These are phyloP conservation scores for Apiospora rasikravindrae DNA, from an alignment of 2,329 filamentous ascomycete species.

Conservation along the genomic window DNA sequence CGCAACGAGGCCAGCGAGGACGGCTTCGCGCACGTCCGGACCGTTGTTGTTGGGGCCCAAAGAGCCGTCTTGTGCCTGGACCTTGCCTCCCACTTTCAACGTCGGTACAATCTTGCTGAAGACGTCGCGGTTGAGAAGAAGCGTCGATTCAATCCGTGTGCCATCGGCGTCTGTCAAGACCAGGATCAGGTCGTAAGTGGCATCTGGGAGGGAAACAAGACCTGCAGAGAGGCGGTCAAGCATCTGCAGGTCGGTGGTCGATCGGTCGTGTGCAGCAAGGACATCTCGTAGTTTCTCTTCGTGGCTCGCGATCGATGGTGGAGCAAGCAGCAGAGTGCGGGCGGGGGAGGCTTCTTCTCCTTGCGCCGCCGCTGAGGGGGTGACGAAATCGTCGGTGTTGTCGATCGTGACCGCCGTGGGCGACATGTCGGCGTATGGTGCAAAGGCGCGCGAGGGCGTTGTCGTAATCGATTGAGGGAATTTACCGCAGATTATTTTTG, in stretches of 20 bases:
- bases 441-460: neutral
- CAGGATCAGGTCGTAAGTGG: slow-evolving; percentile 84
- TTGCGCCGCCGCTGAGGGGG: slow-evolving; percentile 27
- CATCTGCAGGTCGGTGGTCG: slow-evolving; percentile 91
- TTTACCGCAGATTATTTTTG: neutral
- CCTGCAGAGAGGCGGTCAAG: slow-evolving; percentile 88
- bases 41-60: slow-evolving; percentile 50
- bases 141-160: slow-evolving; percentile 65
- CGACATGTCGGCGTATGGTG: slow-evolving; percentile 46
- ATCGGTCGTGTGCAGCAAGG: slow-evolving; percentile 75
- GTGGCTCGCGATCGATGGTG: slow-evolving; percentile 86
- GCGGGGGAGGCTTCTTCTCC: slow-evolving; percentile 31
- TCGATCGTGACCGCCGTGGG: slow-evolving; percentile 53
- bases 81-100: slow-evolving; percentile 70
- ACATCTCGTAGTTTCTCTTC: slow-evolving; percentile 76
- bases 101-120: slow-evolving; percentile 72
- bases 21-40: slow-evolving; percentile 74
- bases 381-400: slow-evolving; percentile 33
- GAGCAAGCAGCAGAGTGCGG: slow-evolving; percentile 84
- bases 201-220: slow-evolving; percentile 74
- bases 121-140: slow-evolving; percentile 69
- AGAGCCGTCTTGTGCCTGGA: slow-evolving; percentile 72
- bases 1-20: slow-evolving; percentile 79
- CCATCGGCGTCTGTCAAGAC: slow-evolving; percentile 81
- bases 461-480: slow-evolving; percentile 11